A percentile compares a stretch with the other conserved stretches of the same genome.
These are phyloP conservation scores for Alternaria sp. DNA, from an alignment of 2,329 filamentous ascomycete genomes.

Conservation along the genomic window DNA sequence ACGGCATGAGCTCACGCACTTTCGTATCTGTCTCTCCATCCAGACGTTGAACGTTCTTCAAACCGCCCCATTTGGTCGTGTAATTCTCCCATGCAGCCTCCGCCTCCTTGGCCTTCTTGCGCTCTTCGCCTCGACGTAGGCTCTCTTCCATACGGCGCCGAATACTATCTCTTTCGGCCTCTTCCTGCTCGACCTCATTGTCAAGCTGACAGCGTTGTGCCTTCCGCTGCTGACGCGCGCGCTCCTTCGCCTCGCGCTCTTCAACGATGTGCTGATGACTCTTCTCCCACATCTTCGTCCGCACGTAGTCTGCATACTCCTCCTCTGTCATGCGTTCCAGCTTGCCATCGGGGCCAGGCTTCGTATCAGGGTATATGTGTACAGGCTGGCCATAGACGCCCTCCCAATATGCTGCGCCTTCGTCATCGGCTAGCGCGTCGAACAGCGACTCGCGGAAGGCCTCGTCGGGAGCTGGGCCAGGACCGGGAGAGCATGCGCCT, in stretches of 20 bases:
- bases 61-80: conserved; percentile 67
- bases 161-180: conserved; percentile 59
- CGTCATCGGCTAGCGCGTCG: conserved; percentile 95
- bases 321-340: conserved; percentile 92
- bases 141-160: conserved; percentile 74
- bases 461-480: conserved; percentile 64
- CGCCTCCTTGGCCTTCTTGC: conserved; percentile 65
- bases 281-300: conserved; percentile 94
- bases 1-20: conserved; percentile 63
- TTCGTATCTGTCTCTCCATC: conserved; percentile 25
- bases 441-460: conserved; percentile 95
- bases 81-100: conserved; percentile 72
- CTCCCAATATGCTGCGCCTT: conserved; percentile 95
- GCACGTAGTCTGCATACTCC: conserved; percentile 87
- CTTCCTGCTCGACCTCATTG: conserved; percentile 53
- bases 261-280: conserved; percentile 85
- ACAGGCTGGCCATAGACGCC: conserved; percentile 96
- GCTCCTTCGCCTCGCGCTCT: conserved; percentile 71
- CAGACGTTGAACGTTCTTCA: conserved; percentile 43
- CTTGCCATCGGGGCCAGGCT: conserved; percentile 62
- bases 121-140: conserved; percentile 71
- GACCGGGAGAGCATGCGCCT: conserved; percentile 42
- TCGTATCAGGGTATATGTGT: conserved; percentile 74
- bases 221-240: conserved; percentile 57
- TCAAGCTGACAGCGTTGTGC: conserved; percentile 48